Conservation (phyloP, 768 basidiomycete species). For the Ephemerocybe angulata region DNA sequence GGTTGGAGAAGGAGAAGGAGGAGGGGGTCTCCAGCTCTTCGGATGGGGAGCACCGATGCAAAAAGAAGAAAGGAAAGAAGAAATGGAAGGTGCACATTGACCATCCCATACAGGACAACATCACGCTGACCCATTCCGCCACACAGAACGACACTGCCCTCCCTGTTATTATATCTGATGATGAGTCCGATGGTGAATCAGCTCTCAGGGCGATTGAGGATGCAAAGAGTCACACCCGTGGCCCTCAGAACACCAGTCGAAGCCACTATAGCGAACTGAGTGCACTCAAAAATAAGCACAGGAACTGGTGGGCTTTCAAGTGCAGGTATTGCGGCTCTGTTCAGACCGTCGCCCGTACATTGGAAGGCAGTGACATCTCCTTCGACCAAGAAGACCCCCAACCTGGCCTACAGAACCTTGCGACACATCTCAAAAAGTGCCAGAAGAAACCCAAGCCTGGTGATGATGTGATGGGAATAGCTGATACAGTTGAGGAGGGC, state of each 20-base stretch:
- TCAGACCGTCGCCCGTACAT: background rate
- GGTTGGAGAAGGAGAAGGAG: background rate
- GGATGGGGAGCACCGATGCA: background rate
- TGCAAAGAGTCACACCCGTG: background rate
- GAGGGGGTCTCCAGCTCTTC: background rate
- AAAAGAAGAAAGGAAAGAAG: background rate
- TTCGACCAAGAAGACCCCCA: background rate
- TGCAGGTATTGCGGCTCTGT: constrained; percentile 6
- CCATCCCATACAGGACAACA: no score
- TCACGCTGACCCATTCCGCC: no score
- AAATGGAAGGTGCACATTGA: background rate
- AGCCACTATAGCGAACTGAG: background rate
- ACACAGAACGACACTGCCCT: no score
- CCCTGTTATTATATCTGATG: constrained; percentile 2
- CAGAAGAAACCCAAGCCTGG: background rate
- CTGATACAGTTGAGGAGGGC: background rate
- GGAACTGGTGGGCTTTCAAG: constrained; percentile 7
- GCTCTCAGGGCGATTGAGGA: constrained; percentile 4
- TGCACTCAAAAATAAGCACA: background rate
- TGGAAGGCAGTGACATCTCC: background rate
- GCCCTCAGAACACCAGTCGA: background rate
- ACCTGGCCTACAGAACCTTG: background rate
- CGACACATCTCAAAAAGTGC: background rate
- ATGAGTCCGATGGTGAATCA: constrained; percentile 9
- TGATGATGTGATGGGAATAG: background rate